phyloP scores from a whole-genome alignment of 148 eudicot genomes.

The Silene latifolia region DNA sequence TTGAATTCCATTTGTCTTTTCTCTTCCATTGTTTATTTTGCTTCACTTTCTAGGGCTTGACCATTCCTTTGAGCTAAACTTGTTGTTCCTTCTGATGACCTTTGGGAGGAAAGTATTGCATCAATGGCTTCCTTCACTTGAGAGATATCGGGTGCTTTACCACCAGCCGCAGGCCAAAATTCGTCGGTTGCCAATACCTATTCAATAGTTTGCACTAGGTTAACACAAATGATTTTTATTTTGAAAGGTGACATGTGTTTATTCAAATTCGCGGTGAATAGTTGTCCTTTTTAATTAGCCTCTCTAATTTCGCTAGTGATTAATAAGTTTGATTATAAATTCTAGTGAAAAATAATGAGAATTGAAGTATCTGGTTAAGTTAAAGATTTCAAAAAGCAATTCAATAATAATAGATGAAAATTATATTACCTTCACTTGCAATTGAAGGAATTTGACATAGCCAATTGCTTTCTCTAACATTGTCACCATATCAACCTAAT shows the following conservation, averaged over 20 bases:
- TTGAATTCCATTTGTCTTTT: conserved; percentile 29
- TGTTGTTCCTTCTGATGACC: conserved; percentile 44
- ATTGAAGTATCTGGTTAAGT: too few relatives aligned
- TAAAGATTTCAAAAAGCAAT: too few relatives aligned
- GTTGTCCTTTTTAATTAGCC: too few relatives aligned
- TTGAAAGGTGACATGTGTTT: too few relatives aligned
- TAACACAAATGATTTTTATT: not conserved
- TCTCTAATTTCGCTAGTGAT: too few relatives aligned
- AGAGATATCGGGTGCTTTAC: conserved; percentile 76
- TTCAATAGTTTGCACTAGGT: not conserved
- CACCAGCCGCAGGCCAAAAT: conserved; percentile 86
- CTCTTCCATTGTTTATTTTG: too few relatives aligned
- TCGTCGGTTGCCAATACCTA: conserved; percentile 97
- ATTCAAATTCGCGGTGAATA: too few relatives aligned
- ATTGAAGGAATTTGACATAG: conserved; percentile 91
- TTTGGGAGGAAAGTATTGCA: conserved; percentile 71
- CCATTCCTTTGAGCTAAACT: conserved; percentile 14
- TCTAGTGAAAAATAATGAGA: too few relatives aligned
- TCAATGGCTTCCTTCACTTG: conserved; percentile 96
- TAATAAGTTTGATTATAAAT: too few relatives aligned
- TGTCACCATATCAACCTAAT: conserved; percentile 94
- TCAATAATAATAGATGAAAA: not conserved
- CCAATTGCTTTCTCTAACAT: conserved; percentile 95
- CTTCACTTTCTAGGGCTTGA: not conserved
- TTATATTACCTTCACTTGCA: conserved; percentile 80